Conservation (phyloP, 805 yeast species). For the Candida tibetensis region DNA sequence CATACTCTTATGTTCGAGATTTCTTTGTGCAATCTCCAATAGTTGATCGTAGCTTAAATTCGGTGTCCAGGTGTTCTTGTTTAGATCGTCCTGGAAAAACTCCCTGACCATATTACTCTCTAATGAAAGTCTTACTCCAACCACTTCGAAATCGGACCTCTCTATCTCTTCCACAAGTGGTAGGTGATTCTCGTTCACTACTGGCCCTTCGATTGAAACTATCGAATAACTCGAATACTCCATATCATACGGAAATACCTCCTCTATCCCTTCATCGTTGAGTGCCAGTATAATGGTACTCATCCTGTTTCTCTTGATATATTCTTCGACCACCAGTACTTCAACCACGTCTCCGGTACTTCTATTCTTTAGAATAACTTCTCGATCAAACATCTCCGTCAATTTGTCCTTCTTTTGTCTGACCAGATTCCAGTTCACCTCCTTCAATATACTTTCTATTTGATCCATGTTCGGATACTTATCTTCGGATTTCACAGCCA, state of each 20-base stretch:
- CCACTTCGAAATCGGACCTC: slow-evolving; percentile 22
- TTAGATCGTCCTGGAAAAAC: slow-evolving; percentile 10
- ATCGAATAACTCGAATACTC: slow-evolving; percentile 23
- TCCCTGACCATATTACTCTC: slow-evolving; percentile 11
- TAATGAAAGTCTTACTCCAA: slow-evolving; percentile 25
- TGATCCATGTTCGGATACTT: not conserved
- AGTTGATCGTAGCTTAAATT: slow-evolving; percentile 16
- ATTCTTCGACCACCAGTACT: not conserved
- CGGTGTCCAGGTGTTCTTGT: slow-evolving; percentile 2
- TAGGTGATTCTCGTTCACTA: slow-evolving; percentile 22
- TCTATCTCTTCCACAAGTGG: slow-evolving; percentile 21
- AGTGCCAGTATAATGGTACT: slow-evolving; percentile 1
- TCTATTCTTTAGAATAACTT: not conserved
- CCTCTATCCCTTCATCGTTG: slow-evolving; percentile 7
- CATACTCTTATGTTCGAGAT: slow-evolving; percentile 3
- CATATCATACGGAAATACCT: slow-evolving; percentile 30
- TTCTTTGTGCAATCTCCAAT: slow-evolving; percentile 11
- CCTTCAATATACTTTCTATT: not conserved
- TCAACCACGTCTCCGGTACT: slow-evolving; percentile 1
- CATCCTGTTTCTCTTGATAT: slow-evolving; percentile 2
- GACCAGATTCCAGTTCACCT: not conserved
- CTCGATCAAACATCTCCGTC: not conserved
- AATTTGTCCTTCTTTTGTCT: not conserved
- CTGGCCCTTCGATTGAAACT: slow-evolving; percentile 31
- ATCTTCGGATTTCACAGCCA: slow-evolving; percentile 17